Conservation (phyloP, 1,284 basidiomycete genomes). For the Pseudozyma flocculosa region DNA sequence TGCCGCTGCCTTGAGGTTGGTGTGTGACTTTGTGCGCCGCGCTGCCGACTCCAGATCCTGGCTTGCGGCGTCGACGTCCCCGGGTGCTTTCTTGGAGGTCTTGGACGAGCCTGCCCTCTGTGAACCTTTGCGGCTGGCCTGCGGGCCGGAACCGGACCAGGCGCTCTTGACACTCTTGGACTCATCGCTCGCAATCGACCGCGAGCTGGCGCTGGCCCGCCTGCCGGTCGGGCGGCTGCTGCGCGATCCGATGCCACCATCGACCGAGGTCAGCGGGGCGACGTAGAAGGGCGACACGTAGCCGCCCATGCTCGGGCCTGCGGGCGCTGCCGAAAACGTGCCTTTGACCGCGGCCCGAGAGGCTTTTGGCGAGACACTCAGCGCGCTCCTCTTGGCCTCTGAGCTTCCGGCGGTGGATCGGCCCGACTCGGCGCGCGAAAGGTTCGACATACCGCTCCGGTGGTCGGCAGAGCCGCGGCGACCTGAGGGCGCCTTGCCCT, state of each 20-base stretch:
- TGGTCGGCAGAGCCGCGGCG: slow-evolving; percentile 1
- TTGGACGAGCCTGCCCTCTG: no score
- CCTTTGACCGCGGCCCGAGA: slow-evolving; percentile 16
- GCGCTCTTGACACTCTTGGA: slow-evolving; percentile 16
- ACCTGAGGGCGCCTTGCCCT: no score
- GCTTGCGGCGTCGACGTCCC: no score
- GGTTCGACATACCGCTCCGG: slow-evolving; percentile 1
- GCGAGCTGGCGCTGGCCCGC: slow-evolving; percentile 22
- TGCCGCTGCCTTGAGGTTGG: no score
- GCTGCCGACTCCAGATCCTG: no score
- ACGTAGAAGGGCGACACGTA: slow-evolving; percentile 33
- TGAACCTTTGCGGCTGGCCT: no score
- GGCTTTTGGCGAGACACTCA: slow-evolving; percentile 19
- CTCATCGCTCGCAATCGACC: slow-evolving; percentile 26
- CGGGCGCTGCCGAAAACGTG: slow-evolving; percentile 20
- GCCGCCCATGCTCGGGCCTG: slow-evolving; percentile 27
- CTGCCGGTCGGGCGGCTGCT: slow-evolving; percentile 13
- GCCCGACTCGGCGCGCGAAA: slow-evolving; percentile 1
- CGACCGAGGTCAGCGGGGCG: slow-evolving; percentile 29
- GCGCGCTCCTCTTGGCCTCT: slow-evolving; percentile 15
- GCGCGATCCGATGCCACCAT: slow-evolving; percentile 13
- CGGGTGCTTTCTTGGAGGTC: no score
- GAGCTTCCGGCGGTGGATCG: slow-evolving; percentile 16
- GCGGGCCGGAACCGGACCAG: no score
- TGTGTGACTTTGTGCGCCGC: no score